Percentiles rank a stretch among this genome's conserved stretches.
Conservation (phyloP, 2,329 filamentous ascomycete species). For the Amauroascus niger region DNA sequence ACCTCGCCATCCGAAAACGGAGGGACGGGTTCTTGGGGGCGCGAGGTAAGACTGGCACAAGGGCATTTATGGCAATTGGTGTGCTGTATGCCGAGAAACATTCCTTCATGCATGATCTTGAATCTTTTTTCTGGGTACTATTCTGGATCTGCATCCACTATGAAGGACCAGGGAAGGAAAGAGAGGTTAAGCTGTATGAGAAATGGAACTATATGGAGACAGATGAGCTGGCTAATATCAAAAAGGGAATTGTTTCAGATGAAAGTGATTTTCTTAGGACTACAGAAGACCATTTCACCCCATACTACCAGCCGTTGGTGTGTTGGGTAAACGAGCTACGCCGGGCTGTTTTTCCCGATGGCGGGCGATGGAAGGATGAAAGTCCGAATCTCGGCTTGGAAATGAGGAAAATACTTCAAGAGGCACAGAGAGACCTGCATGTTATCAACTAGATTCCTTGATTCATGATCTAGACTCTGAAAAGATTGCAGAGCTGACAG, state of each 20-base stretch:
- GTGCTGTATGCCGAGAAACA: conserved; percentile 33
- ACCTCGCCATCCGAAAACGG: conserved; percentile 30
- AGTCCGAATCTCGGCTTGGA: not conserved
- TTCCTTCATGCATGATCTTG: conserved; percentile 41
- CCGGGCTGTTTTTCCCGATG: too few relatives aligned
- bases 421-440: conserved; percentile 1
- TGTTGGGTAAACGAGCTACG: conserved; percentile 34
- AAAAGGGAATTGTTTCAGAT: conserved; percentile 21
- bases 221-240: conserved; percentile 17
- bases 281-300: conserved; percentile 15
- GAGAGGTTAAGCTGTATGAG: conserved; percentile 16
- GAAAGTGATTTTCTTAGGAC: conserved; percentile 26
- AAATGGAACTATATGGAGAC: conserved; percentile 21
- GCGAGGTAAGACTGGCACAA: conserved; percentile 37
- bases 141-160: conserved; percentile 42
- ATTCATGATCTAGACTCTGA: conserved; percentile 12
- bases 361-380: conserved; percentile 20
- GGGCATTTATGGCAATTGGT: conserved; percentile 42
- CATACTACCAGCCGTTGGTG: conserved; percentile 24
- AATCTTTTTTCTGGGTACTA: conserved; percentile 44
- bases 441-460: not conserved
- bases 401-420: conserved; percentile 1
- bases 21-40: conserved; percentile 31
- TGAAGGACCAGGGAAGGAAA: conserved; percentile 21
- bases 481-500: conserved; percentile 8